Base-by-base conservation (phyloP, 2,329 filamentous ascomycete species). In the Blumeriella jaapii region DNA sequence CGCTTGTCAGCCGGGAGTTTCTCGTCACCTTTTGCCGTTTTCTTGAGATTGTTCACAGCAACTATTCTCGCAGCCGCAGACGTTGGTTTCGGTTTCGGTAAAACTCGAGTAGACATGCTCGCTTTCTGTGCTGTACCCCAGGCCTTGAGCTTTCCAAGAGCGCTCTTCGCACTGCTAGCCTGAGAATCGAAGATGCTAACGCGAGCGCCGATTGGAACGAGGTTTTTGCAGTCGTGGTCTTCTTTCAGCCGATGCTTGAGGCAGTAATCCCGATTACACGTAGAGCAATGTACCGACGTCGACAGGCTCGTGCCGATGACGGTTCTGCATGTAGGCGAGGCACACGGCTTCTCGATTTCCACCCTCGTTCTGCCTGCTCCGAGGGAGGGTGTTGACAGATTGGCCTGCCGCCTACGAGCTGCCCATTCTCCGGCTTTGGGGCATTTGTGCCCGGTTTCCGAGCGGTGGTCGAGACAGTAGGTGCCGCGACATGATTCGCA, bases 391-490 rank as follows among this genome's bases (percentile, higher is more conserved):
- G 60, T 62, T 6, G 68, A 58, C 8, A 74, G 62, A 49, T 73
- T 63, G 10, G 70, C 71, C 42, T 63, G 58, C 5, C 74, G 67
- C 44, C 62, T 62, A 15, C 70, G 66, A 52, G 65, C 63, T 11
- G 74, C 74, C 74, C 74, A 79, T 36, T 71, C 74, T 42, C 75
- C 75, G 2, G 61, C 64, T 32, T 72, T 64, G 33, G 61, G 50
- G 59, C 75, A 80, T 54, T 75, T 71, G 63, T 98, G 93, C 0
- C 83, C 64, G 13, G 74, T 72, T 63, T 96, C 89, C 52, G 76
- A 80, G 36, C 89, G 82, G 67, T 98, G 91, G 56, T 96, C 89
- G 47, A 93, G 80, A 59, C 93, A 98, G 64, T 78, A 98, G 11
- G 81, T 89, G 39, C 74, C 71, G 45, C 59, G 71, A 63, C 91